Base-by-base conservation (phyloP, 495 filamentous ascomycete genomes). In the Penicillium argentinense region DNA sequence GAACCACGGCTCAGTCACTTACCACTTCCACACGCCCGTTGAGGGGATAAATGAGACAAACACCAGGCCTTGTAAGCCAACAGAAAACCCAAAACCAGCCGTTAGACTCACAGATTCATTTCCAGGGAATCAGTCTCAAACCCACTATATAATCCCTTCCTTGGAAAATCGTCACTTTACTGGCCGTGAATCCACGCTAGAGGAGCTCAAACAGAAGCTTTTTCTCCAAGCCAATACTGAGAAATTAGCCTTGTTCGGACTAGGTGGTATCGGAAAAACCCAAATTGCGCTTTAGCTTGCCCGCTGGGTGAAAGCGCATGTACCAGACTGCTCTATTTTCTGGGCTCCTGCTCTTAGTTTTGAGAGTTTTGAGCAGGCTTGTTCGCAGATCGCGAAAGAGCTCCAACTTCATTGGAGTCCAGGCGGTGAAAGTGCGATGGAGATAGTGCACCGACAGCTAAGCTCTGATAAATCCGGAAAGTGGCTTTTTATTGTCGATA, bases 261-360 rank as follows among this genome's bases (percentile, higher is more conserved):
- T 77, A 9, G 74, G 73, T 2, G 76, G 75, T 9, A 57, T 77
- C 23, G 72, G 75, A 3, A 81, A 80, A 50, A 77, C 77, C 9
- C 74, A 78, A 49, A 54, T 81, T 22, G 75, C 67, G 3, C 55
- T 83, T 13, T 67, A 75, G 49, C 43, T 79, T 28, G 69, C 67
- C 1, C 74, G 77, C 47, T 56, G 66, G 43, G 51, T 66, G 17
- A 72, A 62, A 53, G 53, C 70, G 2, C 44, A 56, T 37, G 22
- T 67, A 9, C 56, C 59, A 7, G 62, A 68, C 1, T 76, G 60
- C 45, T 77, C 72, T 3, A 53, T 81, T 28, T 73, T 79, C 57
- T 83, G 76, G 78, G 60, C 80, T n/a, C 63, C 64, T 8, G 67
- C 62, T 9, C 57, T 60, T 12, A 77, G 59, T 42, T 26, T 44